These are phyloP conservation scores for Posidonia oceanica DNA, from an alignment of 116 monocot species.

Conservation along the genomic window DNA sequence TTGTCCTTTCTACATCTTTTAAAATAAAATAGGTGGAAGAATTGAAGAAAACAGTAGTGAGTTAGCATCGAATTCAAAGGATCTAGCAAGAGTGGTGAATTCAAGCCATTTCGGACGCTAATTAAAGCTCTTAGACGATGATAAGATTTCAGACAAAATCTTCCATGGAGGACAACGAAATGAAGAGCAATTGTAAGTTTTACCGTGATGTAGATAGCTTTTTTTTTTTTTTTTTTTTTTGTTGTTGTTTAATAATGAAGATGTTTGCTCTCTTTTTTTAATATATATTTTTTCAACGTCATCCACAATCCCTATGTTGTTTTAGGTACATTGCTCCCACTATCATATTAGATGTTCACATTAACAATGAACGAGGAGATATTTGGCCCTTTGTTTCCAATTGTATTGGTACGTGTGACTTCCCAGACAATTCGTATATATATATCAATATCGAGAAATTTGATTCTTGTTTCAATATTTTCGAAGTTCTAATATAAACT, in stretches of 20 bases:
- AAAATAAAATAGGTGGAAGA: too few relatives aligned
- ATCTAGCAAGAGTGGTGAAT: slow-evolving; percentile 83
- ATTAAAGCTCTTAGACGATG: slow-evolving; percentile 53
- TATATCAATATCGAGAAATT: too few relatives aligned
- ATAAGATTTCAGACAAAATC: slow-evolving; percentile 57
- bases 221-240: neutral
- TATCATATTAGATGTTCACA: slow-evolving; percentile 54
- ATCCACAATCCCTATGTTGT: neutral
- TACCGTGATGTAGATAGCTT: neutral
- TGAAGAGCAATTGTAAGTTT: slow-evolving; percentile 56
- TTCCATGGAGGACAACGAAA: slow-evolving; percentile 59
- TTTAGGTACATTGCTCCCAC: slow-evolving; percentile 68
- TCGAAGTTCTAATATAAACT: too few relatives aligned
- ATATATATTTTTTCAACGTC: neutral
- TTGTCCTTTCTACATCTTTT: too few relatives aligned
- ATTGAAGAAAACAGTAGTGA: too few relatives aligned
- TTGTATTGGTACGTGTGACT: slow-evolving; percentile 34
- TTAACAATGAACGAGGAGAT: slow-evolving; percentile 79
- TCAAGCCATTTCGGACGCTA: slow-evolving; percentile 68
- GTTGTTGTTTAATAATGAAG: neutral
- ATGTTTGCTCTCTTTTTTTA: neutral
- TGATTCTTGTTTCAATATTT: too few relatives aligned
- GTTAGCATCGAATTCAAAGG: slow-evolving; percentile 19
- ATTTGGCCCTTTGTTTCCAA: slow-evolving; percentile 82
- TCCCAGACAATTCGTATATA: too few relatives aligned